Percentiles rank a stretch among this genome's conserved stretches.
phyloP scores from a whole-genome alignment of 257 asterid genomes.

The Nicotiana paniculata region DNA sequence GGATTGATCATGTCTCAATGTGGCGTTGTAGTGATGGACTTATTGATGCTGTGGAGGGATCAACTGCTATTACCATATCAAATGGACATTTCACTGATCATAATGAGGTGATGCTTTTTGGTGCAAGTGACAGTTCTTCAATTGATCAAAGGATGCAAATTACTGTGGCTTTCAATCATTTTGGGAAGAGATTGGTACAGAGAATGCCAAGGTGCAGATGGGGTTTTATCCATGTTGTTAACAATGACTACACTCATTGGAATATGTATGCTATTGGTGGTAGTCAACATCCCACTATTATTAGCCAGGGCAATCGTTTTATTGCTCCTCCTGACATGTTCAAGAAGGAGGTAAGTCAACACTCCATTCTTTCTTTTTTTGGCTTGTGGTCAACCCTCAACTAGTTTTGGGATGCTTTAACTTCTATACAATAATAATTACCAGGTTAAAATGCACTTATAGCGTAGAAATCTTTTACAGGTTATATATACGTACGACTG shows the following conservation, averaged over 20 bases:
- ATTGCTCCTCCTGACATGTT: slow-evolving; percentile 48
- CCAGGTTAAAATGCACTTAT: neutral
- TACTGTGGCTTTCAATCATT: slow-evolving; percentile 81
- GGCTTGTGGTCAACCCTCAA: too few species aligned
- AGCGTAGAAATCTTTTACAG: neutral
- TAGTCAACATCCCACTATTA: slow-evolving; percentile 60
- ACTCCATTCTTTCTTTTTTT: neutral
- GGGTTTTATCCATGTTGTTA: slow-evolving; percentile 77
- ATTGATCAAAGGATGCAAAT: slow-evolving; percentile 60
- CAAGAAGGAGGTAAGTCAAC: slow-evolving; percentile 45
- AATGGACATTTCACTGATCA: slow-evolving; percentile 83
- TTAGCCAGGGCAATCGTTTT: slow-evolving; percentile 88
- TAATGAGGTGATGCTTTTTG: slow-evolving; percentile 75
- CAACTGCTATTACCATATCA: slow-evolving; percentile 72
- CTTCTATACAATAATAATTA: too few species aligned
- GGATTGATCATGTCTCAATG: slow-evolving; percentile 94
- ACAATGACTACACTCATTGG: slow-evolving; percentile 96
- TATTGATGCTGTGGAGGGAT: slow-evolving; percentile 55
- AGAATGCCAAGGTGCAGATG: slow-evolving; percentile 84
- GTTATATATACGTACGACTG: too few species aligned
- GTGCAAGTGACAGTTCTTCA: slow-evolving; percentile 50
- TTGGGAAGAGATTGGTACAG: slow-evolving; percentile 76
- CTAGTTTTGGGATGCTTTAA: too few species aligned
- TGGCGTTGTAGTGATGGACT: slow-evolving; percentile 49
- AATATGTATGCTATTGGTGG: slow-evolving; percentile 94